Conservation (phyloP, 2,329 filamentous ascomycete species). For the Alternaria gaisen region DNA sequence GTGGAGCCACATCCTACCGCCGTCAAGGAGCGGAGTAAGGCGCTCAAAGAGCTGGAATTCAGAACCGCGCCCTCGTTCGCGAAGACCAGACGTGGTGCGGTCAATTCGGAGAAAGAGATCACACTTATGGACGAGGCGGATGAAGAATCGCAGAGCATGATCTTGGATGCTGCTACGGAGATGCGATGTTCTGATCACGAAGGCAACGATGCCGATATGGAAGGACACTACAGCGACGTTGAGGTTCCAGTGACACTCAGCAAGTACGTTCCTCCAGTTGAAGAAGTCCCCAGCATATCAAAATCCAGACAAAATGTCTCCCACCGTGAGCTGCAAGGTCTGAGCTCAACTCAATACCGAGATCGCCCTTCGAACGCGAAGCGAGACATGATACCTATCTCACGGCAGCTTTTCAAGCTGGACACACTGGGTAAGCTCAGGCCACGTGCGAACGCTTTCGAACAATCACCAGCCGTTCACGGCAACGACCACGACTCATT, state of each 20-base stretch:
- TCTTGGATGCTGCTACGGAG: not conserved
- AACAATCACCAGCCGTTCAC: not conserved
- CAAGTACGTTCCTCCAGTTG: not conserved
- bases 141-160: not conserved
- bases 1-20: not conserved
- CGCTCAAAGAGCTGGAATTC: not conserved
- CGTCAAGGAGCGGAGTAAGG: not conserved
- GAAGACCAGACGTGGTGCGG: not conserved
- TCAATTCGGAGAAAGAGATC: not conserved
- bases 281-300: not conserved
- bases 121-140: not conserved
- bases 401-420: slow-evolving; percentile 1
- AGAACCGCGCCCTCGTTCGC: not conserved
- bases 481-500: not conserved
- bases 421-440: not conserved
- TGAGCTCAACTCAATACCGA: not conserved
- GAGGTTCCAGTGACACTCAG: not conserved
- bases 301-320: not conserved
- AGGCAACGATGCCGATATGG: not conserved
- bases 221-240: not conserved
- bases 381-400: not conserved
- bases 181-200: not conserved
- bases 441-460: not conserved
- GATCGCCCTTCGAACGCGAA: not conserved
- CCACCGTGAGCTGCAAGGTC: not conserved